Percentiles rank a stretch among this genome's conserved stretches.
These are phyloP conservation scores for Trypanosoma congolense DNA, from an alignment of 208 protist species.

Conservation along the genomic window DNA sequence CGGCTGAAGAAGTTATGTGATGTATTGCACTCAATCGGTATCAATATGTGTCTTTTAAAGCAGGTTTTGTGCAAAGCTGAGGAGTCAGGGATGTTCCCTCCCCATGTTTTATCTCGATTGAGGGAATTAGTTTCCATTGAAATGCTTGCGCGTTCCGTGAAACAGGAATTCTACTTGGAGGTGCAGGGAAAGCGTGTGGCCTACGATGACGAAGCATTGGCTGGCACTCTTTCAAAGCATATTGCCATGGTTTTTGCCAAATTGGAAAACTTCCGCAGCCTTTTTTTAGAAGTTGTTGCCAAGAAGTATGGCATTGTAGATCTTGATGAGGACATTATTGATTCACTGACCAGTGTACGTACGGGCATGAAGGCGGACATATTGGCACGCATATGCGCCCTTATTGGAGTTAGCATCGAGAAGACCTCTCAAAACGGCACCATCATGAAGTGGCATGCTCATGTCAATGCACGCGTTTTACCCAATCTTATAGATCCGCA, in stretches of 20 bases:
- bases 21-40: conserved; percentile 52
- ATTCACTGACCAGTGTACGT: conserved; percentile 33
- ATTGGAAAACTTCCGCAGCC: conserved; percentile 29
- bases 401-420: conserved; percentile 56
- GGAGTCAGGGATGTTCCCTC: conserved; percentile 9
- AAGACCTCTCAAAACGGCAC: conserved; percentile 1
- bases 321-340: conserved; percentile 55
- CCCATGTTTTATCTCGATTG: conserved; percentile 2
- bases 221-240: conserved; percentile 43
- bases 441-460: conserved; percentile 35
- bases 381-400: conserved; percentile 49
- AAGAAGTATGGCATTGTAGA: conserved; percentile 76
- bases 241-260: conserved; percentile 47
- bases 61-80: conserved; percentile 42
- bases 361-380: conserved; percentile 35
- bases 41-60: conserved; percentile 81
- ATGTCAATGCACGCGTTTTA: conserved; percentile 48
- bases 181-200: conserved; percentile 74
- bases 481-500: conserved; percentile 48
- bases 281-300: conserved; percentile 50
- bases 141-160: conserved; percentile 68
- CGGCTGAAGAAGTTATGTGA: conserved; percentile 22
- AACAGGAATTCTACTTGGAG: conserved; percentile 83
- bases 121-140: conserved; percentile 47
- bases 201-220: conserved; percentile 58